These are phyloP conservation scores for Candida incommunis DNA, from an alignment of 805 yeast species.

Conservation along the genomic window DNA sequence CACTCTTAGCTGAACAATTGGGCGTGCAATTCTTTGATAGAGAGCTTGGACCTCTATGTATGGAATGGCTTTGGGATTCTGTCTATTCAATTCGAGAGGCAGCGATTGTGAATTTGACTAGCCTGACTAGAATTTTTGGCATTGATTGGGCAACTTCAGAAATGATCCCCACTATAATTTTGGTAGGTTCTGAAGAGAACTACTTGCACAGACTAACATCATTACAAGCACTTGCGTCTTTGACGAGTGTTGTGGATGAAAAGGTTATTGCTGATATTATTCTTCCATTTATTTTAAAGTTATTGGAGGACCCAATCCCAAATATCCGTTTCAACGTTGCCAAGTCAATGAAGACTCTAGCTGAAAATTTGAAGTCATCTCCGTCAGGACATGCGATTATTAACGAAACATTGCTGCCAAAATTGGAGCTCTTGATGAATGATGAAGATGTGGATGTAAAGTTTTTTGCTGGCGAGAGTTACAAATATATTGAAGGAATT, in stretches of 20 bases:
- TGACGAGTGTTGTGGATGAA: slow-evolving; percentile 57
- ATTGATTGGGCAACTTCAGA: slow-evolving; percentile 84
- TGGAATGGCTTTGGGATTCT: slow-evolving; percentile 98
- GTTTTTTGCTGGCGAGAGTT: slow-evolving; percentile 62
- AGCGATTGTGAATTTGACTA: slow-evolving; percentile 71
- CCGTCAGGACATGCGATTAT: slow-evolving; percentile 25
- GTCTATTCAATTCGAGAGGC: slow-evolving; percentile 95
- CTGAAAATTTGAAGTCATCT: slow-evolving; percentile 2
- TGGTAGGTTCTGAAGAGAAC: slow-evolving; percentile 40
- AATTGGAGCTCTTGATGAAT: slow-evolving; percentile 44
- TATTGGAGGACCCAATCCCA: slow-evolving; percentile 75
- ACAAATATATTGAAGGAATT: slow-evolving; percentile 22
- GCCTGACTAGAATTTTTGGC: slow-evolving; percentile 77
- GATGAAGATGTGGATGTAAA: slow-evolving; percentile 86
- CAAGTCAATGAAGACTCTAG: slow-evolving; percentile 45
- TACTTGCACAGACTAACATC: slow-evolving; percentile 89
- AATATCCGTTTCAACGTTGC: slow-evolving; percentile 94
- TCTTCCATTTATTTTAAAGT: slow-evolving; percentile 63
- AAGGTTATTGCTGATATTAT: slow-evolving; percentile 46
- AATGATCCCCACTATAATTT: slow-evolving; percentile 62
- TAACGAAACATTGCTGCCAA: slow-evolving; percentile 41
- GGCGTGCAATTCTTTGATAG: slow-evolving; percentile 90
- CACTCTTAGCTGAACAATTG: slow-evolving; percentile 82
- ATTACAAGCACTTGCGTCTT: slow-evolving; percentile 70
- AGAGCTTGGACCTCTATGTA: slow-evolving; percentile 76